These are phyloP conservation scores for Rhazya stricta DNA, from an alignment of 257 asterid genomes.

Conservation along the genomic window DNA sequence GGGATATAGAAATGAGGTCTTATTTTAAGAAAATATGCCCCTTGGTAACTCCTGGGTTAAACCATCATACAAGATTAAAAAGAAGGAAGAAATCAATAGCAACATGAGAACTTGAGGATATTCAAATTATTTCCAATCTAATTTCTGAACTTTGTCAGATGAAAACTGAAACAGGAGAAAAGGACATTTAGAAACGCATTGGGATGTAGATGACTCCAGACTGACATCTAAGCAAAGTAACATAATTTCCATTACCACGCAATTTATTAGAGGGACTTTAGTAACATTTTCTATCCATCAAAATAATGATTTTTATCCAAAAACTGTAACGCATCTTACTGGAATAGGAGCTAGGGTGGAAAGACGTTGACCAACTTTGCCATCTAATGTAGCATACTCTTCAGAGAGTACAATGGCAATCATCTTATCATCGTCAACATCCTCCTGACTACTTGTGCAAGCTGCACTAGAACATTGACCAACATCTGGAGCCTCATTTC, in stretches of 20 bases:
- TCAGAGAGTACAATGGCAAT: slow-evolving; percentile 55
- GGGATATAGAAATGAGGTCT: neutral
- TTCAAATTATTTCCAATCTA: neutral
- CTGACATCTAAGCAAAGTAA: neutral
- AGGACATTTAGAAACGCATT: neutral
- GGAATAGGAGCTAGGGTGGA: slow-evolving; percentile 53
- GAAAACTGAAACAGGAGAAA: neutral
- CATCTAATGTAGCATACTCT: slow-evolving; percentile 54
- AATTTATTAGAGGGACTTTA: too few species aligned
- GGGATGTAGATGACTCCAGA: neutral
- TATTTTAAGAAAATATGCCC: neutral
- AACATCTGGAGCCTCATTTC: slow-evolving; percentile 27
- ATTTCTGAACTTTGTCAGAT: neutral
- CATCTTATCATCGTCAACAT: slow-evolving; percentile 52
- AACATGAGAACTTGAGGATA: too few species aligned
- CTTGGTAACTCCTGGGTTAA: neutral
- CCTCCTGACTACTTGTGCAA: slow-evolving; percentile 41
- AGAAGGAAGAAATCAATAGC: neutral
- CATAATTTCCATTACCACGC: too few species aligned
- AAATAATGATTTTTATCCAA: neutral
- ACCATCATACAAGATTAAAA: neutral
- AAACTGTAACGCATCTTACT: slow-evolving; percentile 30
- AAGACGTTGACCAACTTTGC: slow-evolving; percentile 52
- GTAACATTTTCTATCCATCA: neutral
- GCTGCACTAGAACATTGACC: slow-evolving; percentile 43